phyloP scores from a whole-genome alignment of 1,139 yeast genomes.

The Zygosaccharomyces pseudobailii region DNA sequence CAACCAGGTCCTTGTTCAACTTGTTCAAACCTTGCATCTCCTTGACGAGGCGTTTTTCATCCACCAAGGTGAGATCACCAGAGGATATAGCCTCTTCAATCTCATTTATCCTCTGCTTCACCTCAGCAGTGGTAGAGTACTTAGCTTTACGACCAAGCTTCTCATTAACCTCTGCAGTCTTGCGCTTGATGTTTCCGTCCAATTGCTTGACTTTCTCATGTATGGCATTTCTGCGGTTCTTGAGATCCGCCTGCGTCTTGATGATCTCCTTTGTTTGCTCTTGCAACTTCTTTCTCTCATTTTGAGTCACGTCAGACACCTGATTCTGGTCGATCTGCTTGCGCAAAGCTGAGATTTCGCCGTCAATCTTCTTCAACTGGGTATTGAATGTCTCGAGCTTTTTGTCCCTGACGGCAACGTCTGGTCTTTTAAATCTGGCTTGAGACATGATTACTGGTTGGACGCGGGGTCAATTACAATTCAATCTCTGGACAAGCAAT shows the following conservation, averaged over 20 bases:
- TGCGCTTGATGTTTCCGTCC: constrained; percentile 72
- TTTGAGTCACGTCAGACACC: constrained; percentile 40
- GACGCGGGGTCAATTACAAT: background rate
- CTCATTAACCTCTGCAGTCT: constrained; percentile 64
- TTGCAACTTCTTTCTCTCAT: constrained; percentile 61
- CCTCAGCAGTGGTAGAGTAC: constrained; percentile 72
- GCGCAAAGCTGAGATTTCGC: constrained; percentile 32
- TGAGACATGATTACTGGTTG: constrained; percentile 28
- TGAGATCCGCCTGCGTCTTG: constrained; percentile 64
- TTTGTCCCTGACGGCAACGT: constrained; percentile 53
- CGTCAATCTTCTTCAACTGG: constrained; percentile 69
- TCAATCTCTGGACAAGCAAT: background rate
- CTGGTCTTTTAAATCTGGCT: constrained; percentile 61
- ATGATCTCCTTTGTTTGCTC: constrained; percentile 60
- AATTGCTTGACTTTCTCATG: constrained; percentile 68
- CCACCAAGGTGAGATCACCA: constrained; percentile 83
- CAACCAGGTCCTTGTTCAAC: constrained; percentile 72
- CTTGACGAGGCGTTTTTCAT: constrained; percentile 80
- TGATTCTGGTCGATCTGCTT: constrained; percentile 36
- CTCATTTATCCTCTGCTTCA: constrained; percentile 64
- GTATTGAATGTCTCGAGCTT: constrained; percentile 56
- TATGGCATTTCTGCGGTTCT: constrained; percentile 61
- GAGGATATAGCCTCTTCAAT: constrained; percentile 73
- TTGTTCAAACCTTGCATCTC: constrained; percentile 84
- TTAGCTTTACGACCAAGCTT: constrained; percentile 39